Base-by-base conservation (phyloP, 202 grass and related monocot species). In the Digitaria exilis region DNA sequence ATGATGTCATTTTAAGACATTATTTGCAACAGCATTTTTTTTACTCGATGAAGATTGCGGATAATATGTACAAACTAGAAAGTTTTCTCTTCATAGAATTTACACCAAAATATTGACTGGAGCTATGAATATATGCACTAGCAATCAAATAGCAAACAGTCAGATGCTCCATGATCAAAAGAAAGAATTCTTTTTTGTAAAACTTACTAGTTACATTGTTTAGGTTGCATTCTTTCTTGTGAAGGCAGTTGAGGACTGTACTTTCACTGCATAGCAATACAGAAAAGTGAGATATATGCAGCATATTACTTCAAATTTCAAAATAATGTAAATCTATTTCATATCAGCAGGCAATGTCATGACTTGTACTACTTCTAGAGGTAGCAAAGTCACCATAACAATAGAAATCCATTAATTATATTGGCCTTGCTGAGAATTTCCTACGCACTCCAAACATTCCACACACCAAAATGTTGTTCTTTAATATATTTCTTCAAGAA, bases 181-280 rank as follows among this genome's bases (percentile, higher is more conserved):
- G 24, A 16, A 55, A 45, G 7, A 57, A 35, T n/a, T n/a, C n/a
- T n/a, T n/a, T 59, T 55, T 56, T 42, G 0, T 30, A 89, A 24
- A 63, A 83, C 89, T 74, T 88, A 88, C 86, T 51, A 51, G 34
- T 73, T 6, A 32, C 42, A 64, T 22, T 44, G n/a, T 39, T 82
- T 59, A 4, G 17, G 24, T 67, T 79, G 82, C 87, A 90, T 79
- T 67, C 70, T 71, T 90, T 76, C 78, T 25, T 78, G 48, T 17
- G 19, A 66, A 79, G 84, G 64, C 91, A 93, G 30, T 88, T 63
- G 13, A 93, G 60, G 39, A 89, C 42, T 50, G 69, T 15, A 66
- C 19, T 31, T 46, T 41, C 65, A 55, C 91, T 90, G 82, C 85
- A 90, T 39, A 32, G 42, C 67, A 62, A 86, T 17, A 70, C 16